These are phyloP conservation scores for Penicillium sp. DNA, from an alignment of 2,329 filamentous ascomycete genomes.

Conservation along the genomic window DNA sequence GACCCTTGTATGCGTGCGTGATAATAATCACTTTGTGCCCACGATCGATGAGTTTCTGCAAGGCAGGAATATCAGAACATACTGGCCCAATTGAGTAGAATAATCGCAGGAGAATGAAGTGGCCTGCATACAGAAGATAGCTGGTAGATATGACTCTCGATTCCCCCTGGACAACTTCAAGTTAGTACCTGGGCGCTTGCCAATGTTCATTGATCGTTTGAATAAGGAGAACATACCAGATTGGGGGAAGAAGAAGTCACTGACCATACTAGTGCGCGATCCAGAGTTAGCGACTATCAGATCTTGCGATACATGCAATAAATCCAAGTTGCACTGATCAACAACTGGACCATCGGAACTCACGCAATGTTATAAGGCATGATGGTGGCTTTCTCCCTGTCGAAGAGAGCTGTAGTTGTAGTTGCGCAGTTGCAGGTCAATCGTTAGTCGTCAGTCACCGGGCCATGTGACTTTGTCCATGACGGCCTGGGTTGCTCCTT, in stretches of 20 bases:
- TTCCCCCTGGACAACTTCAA: conserved; percentile 62
- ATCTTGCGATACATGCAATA: too few relatives aligned
- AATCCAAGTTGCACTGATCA: too few relatives aligned
- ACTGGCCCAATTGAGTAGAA: neutral
- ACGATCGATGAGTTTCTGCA: conserved; percentile 87
- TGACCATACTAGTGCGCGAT: conserved; percentile 72
- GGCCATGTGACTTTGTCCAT: conserved; percentile 21
- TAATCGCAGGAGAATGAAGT: neutral
- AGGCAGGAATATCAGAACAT: conserved; percentile 9
- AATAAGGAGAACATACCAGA: conserved; percentile 59
- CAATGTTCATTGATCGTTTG: neutral
- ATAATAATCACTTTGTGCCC: conserved; percentile 98
- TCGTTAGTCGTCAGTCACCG: too few relatives aligned
- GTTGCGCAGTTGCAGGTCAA: too few relatives aligned
- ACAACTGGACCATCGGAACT: too few relatives aligned
- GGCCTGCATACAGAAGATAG: conserved; percentile 67
- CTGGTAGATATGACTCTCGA: conserved; percentile 99
- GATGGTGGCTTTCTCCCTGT: conserved; percentile 29
- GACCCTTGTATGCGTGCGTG: conserved; percentile 89
- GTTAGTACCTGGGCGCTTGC: conserved; percentile 15
- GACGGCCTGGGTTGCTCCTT: conserved; percentile 10
- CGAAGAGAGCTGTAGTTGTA: too few relatives aligned
- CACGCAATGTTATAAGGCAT: conserved; percentile 76
- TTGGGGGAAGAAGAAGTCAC: conserved; percentile 99
- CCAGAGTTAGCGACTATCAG: conserved; percentile 34